These are phyloP conservation scores for Metroxylon sagu DNA, from an alignment of 176 grass and related monocot genomes.

Conservation along the genomic window DNA sequence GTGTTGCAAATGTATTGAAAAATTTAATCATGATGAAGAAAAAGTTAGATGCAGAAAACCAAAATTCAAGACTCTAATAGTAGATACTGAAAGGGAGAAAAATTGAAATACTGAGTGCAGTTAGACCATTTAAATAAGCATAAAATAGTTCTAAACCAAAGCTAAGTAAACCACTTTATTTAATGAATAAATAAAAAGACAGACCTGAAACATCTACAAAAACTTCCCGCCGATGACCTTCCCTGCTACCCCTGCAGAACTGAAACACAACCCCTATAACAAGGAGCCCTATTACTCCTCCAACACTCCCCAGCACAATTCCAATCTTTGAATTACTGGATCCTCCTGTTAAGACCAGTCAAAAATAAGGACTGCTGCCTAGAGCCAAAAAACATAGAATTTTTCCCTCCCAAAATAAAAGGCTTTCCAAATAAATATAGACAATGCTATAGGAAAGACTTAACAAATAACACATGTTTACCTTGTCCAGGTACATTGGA, in stretches of 20 bases:
- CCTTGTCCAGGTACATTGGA: constrained; percentile 61
- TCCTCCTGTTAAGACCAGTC: constrained; percentile 34
- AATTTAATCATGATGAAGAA: too few relatives aligned
- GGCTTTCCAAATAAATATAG: too few relatives aligned
- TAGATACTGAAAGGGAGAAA: too few relatives aligned
- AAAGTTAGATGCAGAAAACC: too few relatives aligned
- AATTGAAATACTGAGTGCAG: too few relatives aligned
- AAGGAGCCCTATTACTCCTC: constrained; percentile 54
- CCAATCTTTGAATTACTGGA: constrained; percentile 61
- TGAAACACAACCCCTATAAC: constrained; percentile 51
- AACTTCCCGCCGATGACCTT: constrained; percentile 42
- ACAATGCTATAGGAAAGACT: too few relatives aligned
- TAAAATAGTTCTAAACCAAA: constrained; percentile 13
- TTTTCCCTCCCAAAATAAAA: too few relatives aligned
- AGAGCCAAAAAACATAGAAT: background rate
- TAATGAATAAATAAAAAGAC: constrained; percentile 4
- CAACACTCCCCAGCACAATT: constrained; percentile 65
- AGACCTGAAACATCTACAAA: constrained; percentile 98
- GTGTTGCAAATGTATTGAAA: too few relatives aligned
- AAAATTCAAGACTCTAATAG: too few relatives aligned
- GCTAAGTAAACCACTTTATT: background rate
- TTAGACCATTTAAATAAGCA: too few relatives aligned
- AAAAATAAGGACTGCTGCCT: constrained; percentile 10
- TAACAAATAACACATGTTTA: constrained; percentile 11
- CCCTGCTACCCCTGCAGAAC: constrained; percentile 63